Evolutionary conservation across 2,329 filamentous ascomycete genomes (phyloP), one percentile per base, ranked within the genome.

Genomic region (Colletotrichum tabaci): DNA sequence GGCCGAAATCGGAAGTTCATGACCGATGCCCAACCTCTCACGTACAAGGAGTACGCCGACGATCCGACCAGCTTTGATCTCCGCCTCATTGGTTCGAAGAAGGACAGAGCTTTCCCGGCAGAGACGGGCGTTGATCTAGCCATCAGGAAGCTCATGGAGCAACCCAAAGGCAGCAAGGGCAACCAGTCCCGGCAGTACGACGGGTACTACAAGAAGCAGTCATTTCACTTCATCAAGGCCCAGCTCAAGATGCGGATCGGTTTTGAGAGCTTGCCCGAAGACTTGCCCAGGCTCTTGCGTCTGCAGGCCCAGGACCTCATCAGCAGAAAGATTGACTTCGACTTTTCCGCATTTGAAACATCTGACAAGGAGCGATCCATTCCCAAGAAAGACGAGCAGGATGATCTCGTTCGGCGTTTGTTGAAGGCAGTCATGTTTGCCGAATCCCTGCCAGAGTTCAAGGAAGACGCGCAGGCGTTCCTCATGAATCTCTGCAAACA

Each of bases 1-100:
- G 96, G 96, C 9, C 91, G 96, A 35, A 99, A 99, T 77, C 88
- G 97, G 46, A 98, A 97, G 79, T 99, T 98, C 81, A 92, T 98
- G 85, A 98, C 93, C 7, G 93, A 95, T 58, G 94, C 96, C 2
- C 92, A 96, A 7, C 90, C 92, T n/a, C 88, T 99, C 15, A 88
- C 90, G 1, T 98, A 93, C 82, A 92, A 95, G 80, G 88, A 92
- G 61, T 98, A 93, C 79, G 92, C 96, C 7, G 96, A 99, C 80
- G 96, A 98, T 76, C 86, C 90, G 23, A 89, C 94, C 0, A 98
- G 94, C 78, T 94, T 98, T 74, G 95, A 98, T 75, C 86, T 99
- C 69, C 92, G 94, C 44, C 88, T 99, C 15, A 93, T 97, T 70
- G 96, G 96, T 0, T 96, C 96, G 0, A 95, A 94, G 77, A 93